Evolutionary conservation across 2,329 filamentous ascomycete species (phyloP).

Genomic region (Calonectria pauciramosa): DNA sequence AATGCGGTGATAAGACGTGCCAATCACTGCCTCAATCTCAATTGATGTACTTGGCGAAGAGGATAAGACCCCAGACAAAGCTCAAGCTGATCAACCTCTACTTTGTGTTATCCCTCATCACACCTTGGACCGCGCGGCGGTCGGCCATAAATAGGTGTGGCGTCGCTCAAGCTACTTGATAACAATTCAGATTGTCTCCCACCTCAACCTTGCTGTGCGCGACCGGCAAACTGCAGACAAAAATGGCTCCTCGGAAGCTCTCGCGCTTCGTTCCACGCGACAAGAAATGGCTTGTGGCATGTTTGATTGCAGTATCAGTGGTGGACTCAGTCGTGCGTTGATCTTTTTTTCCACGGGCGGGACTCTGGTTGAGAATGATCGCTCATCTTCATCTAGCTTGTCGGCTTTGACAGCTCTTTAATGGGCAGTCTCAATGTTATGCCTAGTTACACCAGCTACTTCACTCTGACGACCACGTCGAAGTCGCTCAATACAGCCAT

Average conservation of each 20-base stretch:
- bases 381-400: slow-evolving; percentile 17
- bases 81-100: background rate
- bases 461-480: background rate
- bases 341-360: background rate
- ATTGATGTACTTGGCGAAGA: background rate
- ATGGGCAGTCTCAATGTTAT: slow-evolving; percentile 19
- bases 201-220: background rate
- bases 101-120: background rate
- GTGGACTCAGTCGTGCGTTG: slow-evolving; percentile 22
- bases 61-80: background rate
- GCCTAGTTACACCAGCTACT: background rate
- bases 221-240: background rate
- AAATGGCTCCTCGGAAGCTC: slow-evolving; percentile 7
- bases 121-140: background rate
- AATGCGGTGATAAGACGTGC: background rate
- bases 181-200: background rate
- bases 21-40: background rate
- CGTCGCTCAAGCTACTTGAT: background rate
- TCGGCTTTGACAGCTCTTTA: slow-evolving; percentile 20
- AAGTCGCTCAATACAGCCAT: background rate
- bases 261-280: slow-evolving; percentile 16
- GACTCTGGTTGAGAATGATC: background rate
- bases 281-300: slow-evolving; percentile 23
- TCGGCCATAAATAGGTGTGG: background rate
- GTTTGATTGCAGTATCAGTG: slow-evolving; percentile 17